Conservation (phyloP, 2,329 filamentous ascomycete species). For the Diaporthe vexans region DNA sequence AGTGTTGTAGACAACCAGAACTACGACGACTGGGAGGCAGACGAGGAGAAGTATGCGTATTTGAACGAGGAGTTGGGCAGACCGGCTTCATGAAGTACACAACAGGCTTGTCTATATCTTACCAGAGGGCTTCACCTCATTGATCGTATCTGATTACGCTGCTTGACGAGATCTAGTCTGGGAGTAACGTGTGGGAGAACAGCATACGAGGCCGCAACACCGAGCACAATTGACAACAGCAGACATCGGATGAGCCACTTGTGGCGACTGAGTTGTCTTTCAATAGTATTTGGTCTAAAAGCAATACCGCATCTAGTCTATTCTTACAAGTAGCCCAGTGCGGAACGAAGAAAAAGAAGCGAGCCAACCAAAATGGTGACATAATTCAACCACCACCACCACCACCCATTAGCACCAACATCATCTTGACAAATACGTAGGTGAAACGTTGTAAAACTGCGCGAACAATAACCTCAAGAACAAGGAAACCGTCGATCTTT, state of each 20-base stretch:
- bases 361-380: slow-evolving; percentile 11
- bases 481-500: background rate
- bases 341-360: slow-evolving; percentile 6
- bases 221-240: background rate
- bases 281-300: background rate
- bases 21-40: background rate
- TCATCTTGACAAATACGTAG: background rate
- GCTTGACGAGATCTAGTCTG: background rate
- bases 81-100: background rate
- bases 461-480: background rate
- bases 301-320: slow-evolving; percentile 32
- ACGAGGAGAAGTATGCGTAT: slow-evolving; percentile 9
- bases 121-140: background rate
- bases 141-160: background rate
- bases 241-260: background rate
- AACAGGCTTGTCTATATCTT: background rate
- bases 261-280: slow-evolving; percentile 12
- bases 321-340: slow-evolving; percentile 21
- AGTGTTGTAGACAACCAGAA: background rate
- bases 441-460: background rate
- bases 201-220: background rate
- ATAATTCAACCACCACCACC: slow-evolving; percentile 26
- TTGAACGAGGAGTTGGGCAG: background rate
- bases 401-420: slow-evolving; percentile 22
- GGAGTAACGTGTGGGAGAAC: background rate